Evolutionary conservation across 257 asterid genomes (phyloP).

Genomic region (Solanum lycopersicoides): DNA sequence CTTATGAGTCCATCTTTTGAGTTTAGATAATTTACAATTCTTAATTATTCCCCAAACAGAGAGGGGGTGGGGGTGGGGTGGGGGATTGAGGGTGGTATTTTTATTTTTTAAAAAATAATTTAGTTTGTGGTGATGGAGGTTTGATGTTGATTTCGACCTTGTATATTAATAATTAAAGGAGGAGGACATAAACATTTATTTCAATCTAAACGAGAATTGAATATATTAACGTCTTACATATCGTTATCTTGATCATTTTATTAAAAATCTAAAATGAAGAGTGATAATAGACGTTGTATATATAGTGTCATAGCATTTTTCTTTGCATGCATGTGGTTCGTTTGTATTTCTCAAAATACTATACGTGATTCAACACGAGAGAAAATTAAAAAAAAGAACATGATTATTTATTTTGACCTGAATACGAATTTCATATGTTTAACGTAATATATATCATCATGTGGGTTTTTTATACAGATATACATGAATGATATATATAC

Average conservation of each 20-base stretch:
- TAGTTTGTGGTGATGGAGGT: not conserved
- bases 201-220: not conserved
- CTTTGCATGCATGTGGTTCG: not conserved
- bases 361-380: not conserved
- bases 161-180: not conserved
- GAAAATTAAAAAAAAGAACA: not conserved
- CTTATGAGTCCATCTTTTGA: not conserved
- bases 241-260: not conserved
- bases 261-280: not conserved
- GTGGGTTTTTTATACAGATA: not conserved
- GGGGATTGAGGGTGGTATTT: not conserved
- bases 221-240: not conserved
- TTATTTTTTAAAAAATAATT: not conserved
- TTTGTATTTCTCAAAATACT: not conserved
- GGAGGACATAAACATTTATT: not conserved
- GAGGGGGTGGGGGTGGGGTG: accelerated
- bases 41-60: not conserved
- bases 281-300: not conserved
- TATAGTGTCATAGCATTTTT: not conserved
- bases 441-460: not conserved
- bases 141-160: not conserved
- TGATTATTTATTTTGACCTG: not conserved
- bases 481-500: not conserved
- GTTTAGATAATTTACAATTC: not conserved
- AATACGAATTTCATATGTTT: not conserved